Base-by-base conservation (phyloP, 768 basidiomycete genomes). In the Phlebiopsis flavidoalba region DNA sequence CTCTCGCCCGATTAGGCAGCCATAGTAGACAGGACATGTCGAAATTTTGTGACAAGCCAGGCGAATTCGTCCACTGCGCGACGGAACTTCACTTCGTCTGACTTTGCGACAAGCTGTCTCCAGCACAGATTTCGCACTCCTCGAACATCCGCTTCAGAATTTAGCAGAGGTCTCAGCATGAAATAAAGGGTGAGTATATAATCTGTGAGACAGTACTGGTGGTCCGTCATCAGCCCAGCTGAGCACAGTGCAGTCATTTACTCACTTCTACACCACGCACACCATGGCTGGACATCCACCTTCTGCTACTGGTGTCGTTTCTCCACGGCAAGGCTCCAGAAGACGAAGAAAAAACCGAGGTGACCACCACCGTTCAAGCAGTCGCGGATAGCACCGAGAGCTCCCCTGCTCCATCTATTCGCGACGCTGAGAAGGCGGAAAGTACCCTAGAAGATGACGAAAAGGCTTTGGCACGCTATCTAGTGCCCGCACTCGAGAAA, bases 401-500 rank as follows among this genome's bases (percentile, higher is more conserved):
- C 49, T 43, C 60, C 8, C 56, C 56, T 1, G 36, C 61, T 12
- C 43, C 58, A 17, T 62, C 61, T 45, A 54, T 62, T n/a, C 51
- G 22, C 46, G 61, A 62, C 50, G 57, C 46, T 26, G 61, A 62
- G 61, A 62, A 54, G 52, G 58, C 51, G 15, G 61, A 62, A 17
- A 31, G 22, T 35, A 21, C 17, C 52, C n/a, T 58, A 17, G 51
- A 59, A 14, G 58, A 62, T n/a, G 58, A 62, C 43, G 54, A 55
- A 24, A 57, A 61, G 45, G 48, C 31, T 10, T 22, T 62, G 3
- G 58, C 61, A 5, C 40, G 36, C 57, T 62, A 62, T 45, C 11
- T 62, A 15, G 61, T 62, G 2, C 61, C 61, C n/a, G 61, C 58
- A 11, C 62, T 63, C 31, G 58, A 59, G 24, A 63, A 63, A 53